Base-by-base conservation (phyloP, 1,284 basidiomycete species). In the Cutaneotrichosporon sp. region DNA sequence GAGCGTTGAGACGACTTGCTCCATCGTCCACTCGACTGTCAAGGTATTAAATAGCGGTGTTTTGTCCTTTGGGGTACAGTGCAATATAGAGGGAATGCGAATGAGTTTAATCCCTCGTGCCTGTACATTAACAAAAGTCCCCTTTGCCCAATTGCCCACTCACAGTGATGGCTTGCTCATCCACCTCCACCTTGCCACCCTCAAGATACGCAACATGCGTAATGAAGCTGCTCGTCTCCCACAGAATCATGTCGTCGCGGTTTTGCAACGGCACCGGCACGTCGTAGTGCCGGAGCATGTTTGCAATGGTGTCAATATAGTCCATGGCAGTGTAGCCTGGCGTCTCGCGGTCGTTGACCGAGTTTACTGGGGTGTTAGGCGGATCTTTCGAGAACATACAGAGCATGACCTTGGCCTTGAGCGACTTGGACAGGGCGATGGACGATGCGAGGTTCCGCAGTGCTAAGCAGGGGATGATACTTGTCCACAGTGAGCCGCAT, bases 401-500 rank as follows among this genome's bases (percentile, higher is more conserved):
- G 1, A 99, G 84, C 34, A 99, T 80, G 14, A 97, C 85, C 77
- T 97, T 98, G 46, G 88, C 89, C 46, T 85, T 84, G 16, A 97
- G 82, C 9, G 85, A 84, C 4, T 81, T 81, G 16, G 92, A 94
- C 49, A 85, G 83, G 8, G 91, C 91, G 65, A 98, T 95, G 11
- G 86, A 85, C 34, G 85, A 81, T 1, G 89, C 92, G 5, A 98
- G 87, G 6, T 91, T 91, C 58, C 88, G 87, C 16, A 99, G 81
- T 0, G 91, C 89, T 18, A 99, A 84, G 76, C 94, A 97, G 0
- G 96, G 95, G 18, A 97, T 87, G 69, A 98, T 91, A 71, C 91
- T 92, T 31, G 94, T 97, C 91, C 91, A 97, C 2, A 97, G 81
- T 0, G 92, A 95, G 1, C 92, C 93, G 76, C 92, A 95, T 2